Evolutionary conservation across 139 green algal species (phyloP), one percentile per base, ranked within the genome.

Genomic region (Micractinium sp.): DNA sequence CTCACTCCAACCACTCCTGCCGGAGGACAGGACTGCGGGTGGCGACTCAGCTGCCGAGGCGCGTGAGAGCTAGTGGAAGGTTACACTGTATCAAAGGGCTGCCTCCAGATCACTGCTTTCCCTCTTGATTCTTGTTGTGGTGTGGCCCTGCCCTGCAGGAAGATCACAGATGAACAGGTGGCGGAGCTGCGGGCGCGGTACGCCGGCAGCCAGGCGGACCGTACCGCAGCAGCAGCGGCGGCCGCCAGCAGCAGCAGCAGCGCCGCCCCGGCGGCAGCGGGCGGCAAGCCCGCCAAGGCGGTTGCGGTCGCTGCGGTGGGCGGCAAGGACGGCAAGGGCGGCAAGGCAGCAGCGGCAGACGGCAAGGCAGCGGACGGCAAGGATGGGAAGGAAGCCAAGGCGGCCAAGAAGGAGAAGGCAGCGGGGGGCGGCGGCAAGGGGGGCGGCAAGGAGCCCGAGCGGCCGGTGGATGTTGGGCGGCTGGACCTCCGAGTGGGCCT

Each of bases 401-500:
- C 89, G 20, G 92, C 93, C 2, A 92, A 91, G 36, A 89, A 89
- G 82, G 74, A 73, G 39, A 86, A 82, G 25, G 76, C 88, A n/a
- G 66, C n/a, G 31, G 82, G 5, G 39, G 84, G 35, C 27, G 61
- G 78, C 39, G 86, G 63, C 38, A 56, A 84, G 39, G 85, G 71
- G 31, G 36, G 63, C 82, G 81, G 53, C 56, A 88, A 89, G 38
- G 82, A 47, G 75, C 84, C 63, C 3, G 85, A 92, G 77, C 39
- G 67, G 39, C 84, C 86, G 19, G 76, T 93, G 31, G 93, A 95
- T 81, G 35, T 97, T 0, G 94, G 90, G 19, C 88, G 96, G 39
- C 63, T 99, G 31, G 93, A 99, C 89, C 89, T 99, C 47, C 85
- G 95, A 5, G 97, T 99, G 67, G 96, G 96, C 1, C 66, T 90